phyloP scores from a whole-genome alignment of 371 early-diverging fungal genomes.

The Mortierella sp. region DNA sequence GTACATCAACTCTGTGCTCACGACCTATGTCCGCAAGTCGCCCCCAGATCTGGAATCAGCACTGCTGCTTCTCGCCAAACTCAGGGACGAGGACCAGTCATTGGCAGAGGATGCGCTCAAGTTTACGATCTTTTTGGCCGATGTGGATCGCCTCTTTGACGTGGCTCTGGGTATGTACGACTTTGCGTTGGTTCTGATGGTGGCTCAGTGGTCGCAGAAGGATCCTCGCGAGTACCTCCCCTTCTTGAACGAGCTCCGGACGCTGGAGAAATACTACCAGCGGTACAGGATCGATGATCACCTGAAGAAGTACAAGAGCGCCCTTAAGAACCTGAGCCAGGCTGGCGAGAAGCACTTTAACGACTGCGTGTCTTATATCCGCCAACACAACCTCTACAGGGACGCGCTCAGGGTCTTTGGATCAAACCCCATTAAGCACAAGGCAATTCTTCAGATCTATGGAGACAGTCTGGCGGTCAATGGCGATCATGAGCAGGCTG shows the following conservation, averaged over 20 bases:
- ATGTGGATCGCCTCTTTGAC: constrained; percentile 89
- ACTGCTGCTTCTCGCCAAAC: constrained; percentile 72
- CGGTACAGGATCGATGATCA: constrained; percentile 92
- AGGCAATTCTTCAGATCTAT: constrained; percentile 70
- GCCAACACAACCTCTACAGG: constrained; percentile 75
- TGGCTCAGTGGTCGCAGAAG: constrained; percentile 95
- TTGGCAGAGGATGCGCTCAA: constrained; percentile 90
- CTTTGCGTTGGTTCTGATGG: constrained; percentile 91
- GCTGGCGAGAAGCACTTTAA: constrained; percentile 79
- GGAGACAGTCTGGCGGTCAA: constrained; percentile 74
- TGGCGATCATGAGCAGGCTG: constrained; percentile 81
- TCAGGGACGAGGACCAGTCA: constrained; percentile 69
- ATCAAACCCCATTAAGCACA: constrained; percentile 44
- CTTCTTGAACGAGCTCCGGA: constrained; percentile 87
- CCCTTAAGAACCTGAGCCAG: constrained; percentile 78
- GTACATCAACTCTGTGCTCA: constrained; percentile 88
- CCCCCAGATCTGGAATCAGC: constrained; percentile 93
- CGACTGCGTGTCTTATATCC: constrained; percentile 76
- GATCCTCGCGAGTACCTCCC: constrained; percentile 97
- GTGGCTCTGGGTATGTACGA: constrained; percentile 97
- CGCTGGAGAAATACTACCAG: constrained; percentile 81
- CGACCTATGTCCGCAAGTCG: constrained; percentile 86
- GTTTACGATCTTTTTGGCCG: constrained; percentile 93
- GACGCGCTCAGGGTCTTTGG: constrained; percentile 73
- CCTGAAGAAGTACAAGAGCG: constrained; percentile 78